Evolutionary conservation across 75 land plant species (phyloP).

Genomic region (Cupressus sempervirens): DNA sequence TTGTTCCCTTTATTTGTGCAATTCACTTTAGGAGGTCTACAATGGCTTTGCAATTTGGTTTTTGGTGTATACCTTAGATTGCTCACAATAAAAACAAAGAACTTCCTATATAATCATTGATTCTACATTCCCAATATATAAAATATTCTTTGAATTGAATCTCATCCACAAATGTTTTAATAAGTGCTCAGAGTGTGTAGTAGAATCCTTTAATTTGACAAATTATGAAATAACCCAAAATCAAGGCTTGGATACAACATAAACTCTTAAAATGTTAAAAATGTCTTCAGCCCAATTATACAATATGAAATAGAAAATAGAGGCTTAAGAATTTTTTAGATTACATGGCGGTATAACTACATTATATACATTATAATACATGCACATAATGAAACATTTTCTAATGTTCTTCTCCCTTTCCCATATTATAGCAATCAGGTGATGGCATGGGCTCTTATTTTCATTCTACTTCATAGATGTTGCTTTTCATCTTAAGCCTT

Average conservation of each 20-base stretch:
- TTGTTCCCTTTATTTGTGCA: too few relatives aligned
- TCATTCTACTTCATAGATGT: neutral
- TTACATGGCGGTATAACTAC: neutral
- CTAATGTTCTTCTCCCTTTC: slow-evolving; percentile 6
- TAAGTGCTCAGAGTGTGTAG: too few relatives aligned
- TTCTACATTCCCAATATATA: too few relatives aligned
- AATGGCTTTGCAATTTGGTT: too few relatives aligned
- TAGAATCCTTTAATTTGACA: neutral
- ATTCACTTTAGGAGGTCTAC: too few relatives aligned
- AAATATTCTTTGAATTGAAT: too few relatives aligned
- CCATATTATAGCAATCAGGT: neutral
- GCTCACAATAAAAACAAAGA: too few relatives aligned
- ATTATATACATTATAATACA: slow-evolving; percentile 9
- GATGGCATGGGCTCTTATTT: neutral
- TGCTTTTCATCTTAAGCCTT: neutral
- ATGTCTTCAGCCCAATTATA: neutral
- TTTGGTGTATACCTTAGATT: too few relatives aligned
- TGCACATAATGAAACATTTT: neutral
- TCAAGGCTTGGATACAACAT: neutral
- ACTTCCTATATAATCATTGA: too few relatives aligned
- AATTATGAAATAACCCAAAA: neutral
- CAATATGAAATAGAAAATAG: neutral
- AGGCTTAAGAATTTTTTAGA: slow-evolving; percentile 4
- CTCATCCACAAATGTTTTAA: too few relatives aligned
- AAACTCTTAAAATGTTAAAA: slow-evolving; percentile 1